Percentiles rank a stretch among this genome's conserved stretches.
Evolutionary conservation across 2,329 filamentous ascomycete species (phyloP).

Genomic region (Fusarium liriodendri): DNA sequence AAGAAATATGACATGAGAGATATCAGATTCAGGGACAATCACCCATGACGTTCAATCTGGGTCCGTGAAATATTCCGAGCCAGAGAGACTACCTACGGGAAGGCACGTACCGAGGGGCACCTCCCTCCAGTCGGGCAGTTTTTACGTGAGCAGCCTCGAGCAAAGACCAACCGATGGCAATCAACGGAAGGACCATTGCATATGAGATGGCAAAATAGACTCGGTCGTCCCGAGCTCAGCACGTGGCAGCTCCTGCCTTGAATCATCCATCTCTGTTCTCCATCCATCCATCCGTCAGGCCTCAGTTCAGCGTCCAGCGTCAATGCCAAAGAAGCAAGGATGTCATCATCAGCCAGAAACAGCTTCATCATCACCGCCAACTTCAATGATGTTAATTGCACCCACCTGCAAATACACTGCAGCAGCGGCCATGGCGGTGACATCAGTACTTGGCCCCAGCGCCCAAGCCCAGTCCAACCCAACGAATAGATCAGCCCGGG

Average conservation of each 20-base stretch:
- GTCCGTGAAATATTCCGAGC: neutral
- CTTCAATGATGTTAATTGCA: neutral
- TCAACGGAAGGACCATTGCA: conserved; percentile 10
- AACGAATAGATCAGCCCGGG: neutral
- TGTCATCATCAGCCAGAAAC: conserved; percentile 8
- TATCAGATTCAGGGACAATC: conserved; percentile 4
- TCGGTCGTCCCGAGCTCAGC: conserved; percentile 14
- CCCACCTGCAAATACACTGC: neutral
- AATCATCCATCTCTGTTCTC: neutral
- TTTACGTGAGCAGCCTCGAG: neutral
- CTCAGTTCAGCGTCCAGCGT: conserved; percentile 19
- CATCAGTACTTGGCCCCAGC: conserved; percentile 5
- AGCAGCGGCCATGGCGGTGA: neutral
- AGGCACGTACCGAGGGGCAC: neutral
- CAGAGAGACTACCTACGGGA: neutral
- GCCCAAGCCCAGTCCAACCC: neutral
- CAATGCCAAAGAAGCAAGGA: conserved; percentile 1
- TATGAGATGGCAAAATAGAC: conserved; percentile 17
- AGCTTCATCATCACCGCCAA: conserved; percentile 1
- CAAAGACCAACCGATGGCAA: neutral
- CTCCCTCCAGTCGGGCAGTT: neutral
- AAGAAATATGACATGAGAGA: neutral
- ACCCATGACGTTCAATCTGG: neutral
- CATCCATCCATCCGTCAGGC: neutral
- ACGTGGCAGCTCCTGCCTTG: conserved; percentile 29